phyloP scores from a whole-genome alignment of 1,139 yeast species.

The Geotrichum aggregatum region DNA sequence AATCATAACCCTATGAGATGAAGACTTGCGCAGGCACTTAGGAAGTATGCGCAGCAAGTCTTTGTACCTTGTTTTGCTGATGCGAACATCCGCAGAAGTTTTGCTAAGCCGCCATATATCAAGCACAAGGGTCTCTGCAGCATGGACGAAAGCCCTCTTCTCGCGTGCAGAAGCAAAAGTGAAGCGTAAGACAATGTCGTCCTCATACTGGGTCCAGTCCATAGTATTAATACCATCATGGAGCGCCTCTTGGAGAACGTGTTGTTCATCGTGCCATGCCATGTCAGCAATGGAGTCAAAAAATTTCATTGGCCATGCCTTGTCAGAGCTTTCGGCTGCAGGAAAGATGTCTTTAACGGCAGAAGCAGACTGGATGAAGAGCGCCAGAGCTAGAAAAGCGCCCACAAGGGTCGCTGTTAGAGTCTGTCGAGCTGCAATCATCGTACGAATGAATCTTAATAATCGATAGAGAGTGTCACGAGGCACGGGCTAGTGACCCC shows the following conservation, averaged over 20 bases:
- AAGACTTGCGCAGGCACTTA: conserved; percentile 28
- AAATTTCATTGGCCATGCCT: conserved; percentile 11
- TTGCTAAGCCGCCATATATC: conserved; percentile 40
- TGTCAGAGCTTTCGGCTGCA: conserved; percentile 15
- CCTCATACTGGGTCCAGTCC: conserved; percentile 44
- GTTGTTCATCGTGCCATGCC: conserved; percentile 11
- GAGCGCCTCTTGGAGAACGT: conserved; percentile 10
- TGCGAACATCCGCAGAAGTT: conserved; percentile 34
- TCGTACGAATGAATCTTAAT: background rate
- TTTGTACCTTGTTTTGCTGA: conserved; percentile 28
- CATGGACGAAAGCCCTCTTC: conserved; percentile 28
- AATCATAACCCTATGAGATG: conserved; percentile 28
- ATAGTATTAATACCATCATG: conserved; percentile 9
- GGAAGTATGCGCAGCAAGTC: conserved; percentile 35
- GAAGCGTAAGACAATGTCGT: conserved; percentile 52
- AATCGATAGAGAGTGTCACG: background rate
- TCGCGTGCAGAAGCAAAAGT: conserved; percentile 31
- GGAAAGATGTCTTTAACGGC: conserved; percentile 8
- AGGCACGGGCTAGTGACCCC: background rate
- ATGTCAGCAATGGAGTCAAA: conserved; percentile 6
- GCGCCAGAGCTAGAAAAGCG: conserved; percentile 18
- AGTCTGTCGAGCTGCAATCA: conserved; percentile 16
- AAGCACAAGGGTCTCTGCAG: conserved; percentile 35
- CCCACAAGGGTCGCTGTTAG: conserved; percentile 18
- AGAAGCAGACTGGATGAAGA: conserved; percentile 3